Base-by-base conservation (phyloP, 257 asterid genomes). In the Forsythia viridissima region DNA sequence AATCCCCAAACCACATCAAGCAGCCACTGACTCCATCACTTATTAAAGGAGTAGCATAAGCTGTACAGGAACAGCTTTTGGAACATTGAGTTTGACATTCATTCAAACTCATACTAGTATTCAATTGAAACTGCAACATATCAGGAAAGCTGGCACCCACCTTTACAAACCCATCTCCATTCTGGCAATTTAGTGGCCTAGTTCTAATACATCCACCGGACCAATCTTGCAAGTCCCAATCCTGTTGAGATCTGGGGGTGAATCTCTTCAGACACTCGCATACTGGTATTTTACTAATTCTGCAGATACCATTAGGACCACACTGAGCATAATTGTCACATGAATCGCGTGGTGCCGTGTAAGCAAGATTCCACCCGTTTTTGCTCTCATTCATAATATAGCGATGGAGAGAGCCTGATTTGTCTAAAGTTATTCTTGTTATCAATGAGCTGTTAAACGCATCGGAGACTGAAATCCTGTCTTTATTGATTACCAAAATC, bases 221-320 rank as follows among this genome's bases (percentile, higher is more conserved):
- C 82, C 85, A 86, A 79, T 81, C 86, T 37, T 79, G 80, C 44
- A 61, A 37, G n/a, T 74, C 84, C 89, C 87, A 86, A 0, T 66
- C 86, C 0, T n/a, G 36, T 4, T 3, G 79, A 1, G 2, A 36
- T 18, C 3, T 42, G 0, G 89, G 81, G 18, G 59, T 9, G 34
- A 79, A 86, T 2, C 87, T 86, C 55, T 42, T 67, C 0, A 86
- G 67, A 66, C 90, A 86, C 80, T 72, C 59, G 11, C 87, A 86
- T 20, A 11, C 39, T 2, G 16, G 24, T 12, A 44, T 55, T n/a
- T 12, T 57, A 39, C 39, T 79, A n/a, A 70, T 43, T 0, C 51
- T 75, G 66, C 87, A 85, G 12, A 85, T 12, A 18, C 81, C 74
- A 36, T 79, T 18, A 10, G 85, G 81, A 8, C 88, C 88, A 30